Base-by-base conservation (phyloP, 805 yeast species). In the Candida golubevii region DNA sequence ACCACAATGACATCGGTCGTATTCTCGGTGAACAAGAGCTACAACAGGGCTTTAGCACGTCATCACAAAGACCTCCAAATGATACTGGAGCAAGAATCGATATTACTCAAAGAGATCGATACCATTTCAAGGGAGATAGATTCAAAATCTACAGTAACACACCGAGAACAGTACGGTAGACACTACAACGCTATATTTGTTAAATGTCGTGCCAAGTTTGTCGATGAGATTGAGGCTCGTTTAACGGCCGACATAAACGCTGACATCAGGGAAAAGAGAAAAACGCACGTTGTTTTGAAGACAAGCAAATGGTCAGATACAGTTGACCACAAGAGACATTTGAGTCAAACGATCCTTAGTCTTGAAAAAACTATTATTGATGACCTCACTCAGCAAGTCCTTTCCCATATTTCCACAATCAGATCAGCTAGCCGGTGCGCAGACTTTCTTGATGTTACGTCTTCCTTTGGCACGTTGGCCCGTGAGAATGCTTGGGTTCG, bases 401-500 rank as follows among this genome's bases (percentile, higher is more conserved):
- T 85, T 1, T 60, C 60, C 0, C 57, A 66, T 33, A 68, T 79
- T 23, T 53, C 69, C 1, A 65, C 67, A 2, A 66, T 88, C 3
- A 68, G 95, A 34, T 53, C 61, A 33, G 65, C 78, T 43, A 66
- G 85, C 41, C 59, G 71, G 42, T 54, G 71, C 34, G 62, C 82
- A 26, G 96, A 88, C 49, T 74, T 75, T 40, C 54, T 90, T 6
- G 99, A 91, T 61, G 80, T 83, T 0, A 67, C 85, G 1, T 65
- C 80, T 10, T 83, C 95, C 0, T 86, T 93, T 63, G 83, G 95
- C 0, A 61, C 66, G 0, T 63, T 90, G 12, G 84, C 97, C 0
- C 59, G 63, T n/a, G 96, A 88, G 52, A 77, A 76, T 48, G 67
- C 77, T 29, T 71, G 89, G 38, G 80, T 76, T 0, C 66, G 87